Base-by-base conservation (phyloP, 345 rosid species). In the Noccaea bulbosa region DNA sequence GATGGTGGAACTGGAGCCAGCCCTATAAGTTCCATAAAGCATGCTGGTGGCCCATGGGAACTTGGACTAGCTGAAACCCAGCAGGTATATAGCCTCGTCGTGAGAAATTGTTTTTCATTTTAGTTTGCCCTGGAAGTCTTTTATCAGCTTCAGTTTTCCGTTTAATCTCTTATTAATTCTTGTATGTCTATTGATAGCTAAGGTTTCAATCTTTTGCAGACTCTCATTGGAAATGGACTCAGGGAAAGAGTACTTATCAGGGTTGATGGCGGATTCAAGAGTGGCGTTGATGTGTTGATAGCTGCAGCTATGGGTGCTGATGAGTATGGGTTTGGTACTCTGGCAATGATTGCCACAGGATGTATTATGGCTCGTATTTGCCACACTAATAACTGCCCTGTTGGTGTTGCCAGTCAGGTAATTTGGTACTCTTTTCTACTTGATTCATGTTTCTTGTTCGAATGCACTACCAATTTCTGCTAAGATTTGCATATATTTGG, bases 41-140 rank as follows among this genome's bases (percentile, higher is more conserved):
- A 94, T 83, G 99, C 99, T 62, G 97, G 99, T 76, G 99, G 97
- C 45, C 99, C 99, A 56, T 94, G 97, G 97, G 99, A 94, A 76
- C 95, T 94, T 78, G 99, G 97, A 46, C 79, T 94, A 62, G 86
- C 96, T 38, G 99, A 94, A 83, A 82, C 92, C 46, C 90, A 89
- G 78, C 88, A 91, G 91, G 97, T 94, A 58, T 41, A 66, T 53
- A 40, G 38, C 22, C 39, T 70, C 43, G 22, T 62, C 12, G 2
- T 53, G 50, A 32, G 35, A 59, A 27, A 55, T n/a, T 38, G 8
- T 32, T 48, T 44, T 54, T 47, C 56, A 63, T 51, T 66, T 50
- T 20, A 58, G 47, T 53, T 48, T 79, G 4, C 33, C 20, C 11
- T 62, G 11, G 67, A 30, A 40, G 37, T 54, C 65, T 40, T 52